Evolutionary conservation across 2,329 filamentous ascomycete genomes (phyloP).

Genomic region (Claviceps africana): DNA sequence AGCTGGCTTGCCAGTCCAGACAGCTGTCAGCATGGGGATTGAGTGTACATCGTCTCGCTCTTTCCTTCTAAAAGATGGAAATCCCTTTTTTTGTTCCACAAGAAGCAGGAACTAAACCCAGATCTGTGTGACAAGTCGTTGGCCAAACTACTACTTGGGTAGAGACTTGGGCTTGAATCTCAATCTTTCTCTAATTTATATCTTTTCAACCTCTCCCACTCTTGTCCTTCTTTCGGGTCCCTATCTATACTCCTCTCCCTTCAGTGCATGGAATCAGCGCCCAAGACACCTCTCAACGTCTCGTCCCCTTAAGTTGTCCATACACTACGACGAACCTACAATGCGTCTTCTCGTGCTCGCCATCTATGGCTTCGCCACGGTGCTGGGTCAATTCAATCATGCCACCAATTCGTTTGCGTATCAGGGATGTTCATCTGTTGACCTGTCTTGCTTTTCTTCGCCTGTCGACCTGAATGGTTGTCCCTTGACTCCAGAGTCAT

Average conservation of each 20-base stretch:
- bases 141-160: not conserved
- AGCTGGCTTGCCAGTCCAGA: not conserved
- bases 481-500: conserved; percentile 13
- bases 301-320: not conserved
- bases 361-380: conserved; percentile 10
- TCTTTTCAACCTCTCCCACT: conserved; percentile 3
- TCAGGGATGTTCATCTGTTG: conserved; percentile 15
- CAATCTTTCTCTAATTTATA: conserved; percentile 2
- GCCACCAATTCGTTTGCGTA: conserved; percentile 13
- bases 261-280: conserved; percentile 1
- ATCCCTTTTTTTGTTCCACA: not conserved
- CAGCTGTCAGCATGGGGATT: not conserved
- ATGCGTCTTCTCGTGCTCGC: conserved; percentile 14
- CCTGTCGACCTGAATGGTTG: conserved; percentile 12
- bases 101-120: not conserved
- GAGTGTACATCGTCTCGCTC: not conserved
- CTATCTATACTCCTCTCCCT: conserved; percentile 3
- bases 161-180: not conserved
- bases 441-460: conserved; percentile 13
- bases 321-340: conserved; percentile 5
- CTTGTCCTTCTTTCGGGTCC: conserved; percentile 6
- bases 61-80: not conserved
- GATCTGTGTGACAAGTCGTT: not conserved
- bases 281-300: not conserved
- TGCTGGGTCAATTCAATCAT: conserved; percentile 10